phyloP scores from a whole-genome alignment of 208 protist species.

The Leishmania turanica region DNA sequence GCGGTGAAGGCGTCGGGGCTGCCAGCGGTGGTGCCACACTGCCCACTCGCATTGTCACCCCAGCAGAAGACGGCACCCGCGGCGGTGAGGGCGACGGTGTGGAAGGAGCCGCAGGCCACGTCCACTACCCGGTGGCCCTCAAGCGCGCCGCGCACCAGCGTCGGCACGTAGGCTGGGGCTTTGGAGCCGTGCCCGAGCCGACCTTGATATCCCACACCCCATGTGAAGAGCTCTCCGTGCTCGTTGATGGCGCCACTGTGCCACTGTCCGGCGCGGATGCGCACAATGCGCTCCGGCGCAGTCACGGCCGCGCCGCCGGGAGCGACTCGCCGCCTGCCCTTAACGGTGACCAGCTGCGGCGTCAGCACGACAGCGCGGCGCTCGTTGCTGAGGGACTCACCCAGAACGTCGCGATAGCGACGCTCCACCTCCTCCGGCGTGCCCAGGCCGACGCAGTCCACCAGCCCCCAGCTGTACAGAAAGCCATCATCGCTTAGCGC shows the following conservation, averaged over 20 bases:
- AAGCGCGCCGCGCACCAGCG: conserved; percentile 66
- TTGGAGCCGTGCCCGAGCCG: conserved; percentile 80
- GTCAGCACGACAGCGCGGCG: conserved; percentile 73
- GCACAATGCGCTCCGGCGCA: conserved; percentile 38
- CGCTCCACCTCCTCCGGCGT: conserved; percentile 56
- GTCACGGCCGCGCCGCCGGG: background rate
- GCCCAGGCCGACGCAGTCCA: conserved; percentile 85
- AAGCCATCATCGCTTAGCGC: conserved; percentile 65
- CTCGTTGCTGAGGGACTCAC: conserved; percentile 82
- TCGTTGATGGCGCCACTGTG: conserved; percentile 84
- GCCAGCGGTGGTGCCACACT: conserved; percentile 59
- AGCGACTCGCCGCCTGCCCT: conserved; percentile 11
- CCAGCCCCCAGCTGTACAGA: conserved; percentile 86
- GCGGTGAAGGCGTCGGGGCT: conserved; percentile 58
- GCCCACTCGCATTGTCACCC: conserved; percentile 85
- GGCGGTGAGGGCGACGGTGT: conserved; percentile 79
- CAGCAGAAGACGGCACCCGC: conserved; percentile 80
- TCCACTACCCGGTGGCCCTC: conserved; percentile 61
- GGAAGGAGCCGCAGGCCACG: conserved; percentile 85
- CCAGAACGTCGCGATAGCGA: conserved; percentile 41
- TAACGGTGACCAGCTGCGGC: conserved; percentile 68
- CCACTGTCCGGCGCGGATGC: conserved; percentile 88
- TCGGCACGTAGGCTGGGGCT: conserved; percentile 63
- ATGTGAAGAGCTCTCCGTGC: conserved; percentile 83
- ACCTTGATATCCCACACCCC: conserved; percentile 89